phyloP scores from a whole-genome alignment of 345 rosid genomes.

The Hibiscus trionum region DNA sequence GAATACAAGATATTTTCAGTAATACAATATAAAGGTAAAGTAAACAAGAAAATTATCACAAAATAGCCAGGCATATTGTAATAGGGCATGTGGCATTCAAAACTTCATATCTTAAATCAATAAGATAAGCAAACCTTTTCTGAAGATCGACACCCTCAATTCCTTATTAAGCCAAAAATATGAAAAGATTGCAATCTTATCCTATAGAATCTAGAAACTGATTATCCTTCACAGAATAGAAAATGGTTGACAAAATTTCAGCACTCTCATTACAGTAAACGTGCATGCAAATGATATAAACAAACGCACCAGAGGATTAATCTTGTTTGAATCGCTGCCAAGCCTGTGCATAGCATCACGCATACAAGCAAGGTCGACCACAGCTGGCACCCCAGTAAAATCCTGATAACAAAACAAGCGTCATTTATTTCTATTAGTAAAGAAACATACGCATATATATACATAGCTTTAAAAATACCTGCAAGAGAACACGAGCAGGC shows the following conservation, averaged over 20 bases:
- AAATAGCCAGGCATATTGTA: background rate
- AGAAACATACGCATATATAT: background rate
- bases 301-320: constrained; percentile 69
- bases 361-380: constrained; percentile 98
- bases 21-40: background rate
- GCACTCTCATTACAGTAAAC: background rate
- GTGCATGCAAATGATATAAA: background rate
- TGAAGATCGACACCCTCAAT: background rate
- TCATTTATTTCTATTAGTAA: background rate
- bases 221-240: background rate
- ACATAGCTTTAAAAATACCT: constrained; percentile 31
- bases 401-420: constrained; percentile 40
- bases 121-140: background rate
- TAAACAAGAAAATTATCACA: background rate
- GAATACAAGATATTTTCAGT: constrained; percentile 15
- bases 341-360: constrained; percentile 95
- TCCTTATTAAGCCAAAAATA: background rate
- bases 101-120: background rate
- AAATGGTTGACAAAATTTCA: background rate
- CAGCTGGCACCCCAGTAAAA: constrained; percentile 99
- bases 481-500: constrained; percentile 95
- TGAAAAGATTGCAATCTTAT: background rate
- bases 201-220: background rate
- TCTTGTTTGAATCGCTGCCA: constrained; percentile 82
- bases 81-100: background rate